Evolutionary conservation across 2,329 filamentous ascomycete genomes (phyloP).

Genomic region (Rosellinia necatrix): DNA sequence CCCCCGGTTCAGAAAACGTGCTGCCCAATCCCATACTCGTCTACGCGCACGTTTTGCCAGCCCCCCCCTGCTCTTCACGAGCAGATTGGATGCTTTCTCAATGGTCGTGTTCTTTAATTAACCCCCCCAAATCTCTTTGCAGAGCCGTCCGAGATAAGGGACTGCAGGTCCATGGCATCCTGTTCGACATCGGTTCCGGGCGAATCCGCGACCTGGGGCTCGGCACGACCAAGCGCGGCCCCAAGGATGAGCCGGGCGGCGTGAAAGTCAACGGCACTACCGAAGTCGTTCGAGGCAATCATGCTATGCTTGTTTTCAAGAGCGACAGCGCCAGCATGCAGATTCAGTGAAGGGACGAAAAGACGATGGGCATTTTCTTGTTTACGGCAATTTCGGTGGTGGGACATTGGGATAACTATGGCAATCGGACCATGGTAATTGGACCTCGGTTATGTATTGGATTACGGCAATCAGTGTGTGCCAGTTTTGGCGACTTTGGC

Average conservation of each 20-base stretch:
- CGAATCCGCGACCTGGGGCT: slow-evolving; percentile 54
- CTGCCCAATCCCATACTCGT: no score
- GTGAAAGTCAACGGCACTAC: slow-evolving; percentile 25
- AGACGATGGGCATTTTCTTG: not conserved
- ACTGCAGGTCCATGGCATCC: slow-evolving; percentile 74
- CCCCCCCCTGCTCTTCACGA: no score
- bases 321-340: slow-evolving; percentile 41
- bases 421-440: no score
- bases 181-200: slow-evolving; percentile 67
- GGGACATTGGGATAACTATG: no score
- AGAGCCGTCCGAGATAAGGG: slow-evolving; percentile 69
- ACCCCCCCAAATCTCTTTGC: not conserved
- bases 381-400: no score
- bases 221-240: slow-evolving; percentile 42
- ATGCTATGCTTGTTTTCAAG: slow-evolving; percentile 57
- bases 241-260: slow-evolving; percentile 6
- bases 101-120: no score
- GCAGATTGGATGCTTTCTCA: no score
- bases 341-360: slow-evolving; percentile 24
- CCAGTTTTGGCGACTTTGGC: not conserved
- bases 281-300: slow-evolving; percentile 52
- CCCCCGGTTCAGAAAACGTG: no score
- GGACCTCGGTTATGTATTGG: no score
- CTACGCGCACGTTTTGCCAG: no score
- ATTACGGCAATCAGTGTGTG: not conserved